Base-by-base conservation (phyloP, 768 basidiomycete genomes). In the Tulasnella sp. region DNA sequence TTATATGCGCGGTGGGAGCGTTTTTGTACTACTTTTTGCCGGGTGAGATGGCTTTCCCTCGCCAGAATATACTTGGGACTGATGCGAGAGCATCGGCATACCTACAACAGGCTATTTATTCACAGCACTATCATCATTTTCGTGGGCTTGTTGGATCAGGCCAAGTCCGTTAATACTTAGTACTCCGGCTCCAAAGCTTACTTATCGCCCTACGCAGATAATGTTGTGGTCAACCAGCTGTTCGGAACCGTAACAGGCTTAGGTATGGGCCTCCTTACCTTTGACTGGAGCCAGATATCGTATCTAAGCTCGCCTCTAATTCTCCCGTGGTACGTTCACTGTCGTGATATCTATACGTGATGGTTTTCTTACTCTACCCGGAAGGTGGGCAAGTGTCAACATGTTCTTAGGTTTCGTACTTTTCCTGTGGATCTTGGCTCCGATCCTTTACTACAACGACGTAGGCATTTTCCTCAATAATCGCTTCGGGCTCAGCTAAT, bases 361-460 rank as follows among this genome's bases (percentile, higher is more conserved):
- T n/a, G n/a, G n/a, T n/a, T n/a, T n/a, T n/a, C n/a, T n/a, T n/a
- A n/a, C n/a, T n/a, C n/a, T n/a, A n/a, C n/a, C n/a, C n/a, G n/a
- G n/a, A n/a, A n/a, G 97, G 97, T 99, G 97, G 96, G 97, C 96
- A 1, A 89, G 94, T 82, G 92, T 91, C 38, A 96, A 99, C 82
- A 87, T 96, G 78, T 93, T 95, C 81, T 79, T 83, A 38, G 95
- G 94, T 6, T 97, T 98, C 82, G 89, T 95, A 42, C 67, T 96
- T 36, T 93, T 95, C 84, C 97, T 91, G 83, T 99, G 96, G 96
- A 90, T 99, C 79, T 80, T 96, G 73, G 89, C 90, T 0, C 97
- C 97, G 0, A 86, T 89, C 22, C 83, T 99, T 79, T 99, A 99
- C 84, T 99, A 98, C 83, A 90, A 91, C 78, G 96, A 99, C 83